Percentiles rank a stretch among this genome's conserved stretches.
Conservation (phyloP, 257 asterid species). For the Nicotiana sylvestris region DNA sequence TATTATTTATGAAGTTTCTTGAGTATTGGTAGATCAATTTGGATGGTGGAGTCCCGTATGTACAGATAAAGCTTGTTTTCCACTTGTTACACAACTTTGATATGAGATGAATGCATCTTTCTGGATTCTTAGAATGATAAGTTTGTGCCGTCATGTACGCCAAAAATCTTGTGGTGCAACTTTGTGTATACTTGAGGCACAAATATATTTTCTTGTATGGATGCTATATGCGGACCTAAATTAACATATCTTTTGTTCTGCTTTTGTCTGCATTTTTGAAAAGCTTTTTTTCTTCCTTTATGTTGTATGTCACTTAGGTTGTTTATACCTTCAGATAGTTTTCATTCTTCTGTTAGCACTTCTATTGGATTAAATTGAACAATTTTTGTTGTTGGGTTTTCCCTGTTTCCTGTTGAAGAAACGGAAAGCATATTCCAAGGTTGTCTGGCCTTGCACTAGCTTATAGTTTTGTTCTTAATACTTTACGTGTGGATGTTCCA, state of each 20-base stretch:
- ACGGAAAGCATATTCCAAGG: not conserved
- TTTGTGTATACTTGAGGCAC: not conserved
- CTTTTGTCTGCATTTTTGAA: too few species aligned
- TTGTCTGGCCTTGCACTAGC: not conserved
- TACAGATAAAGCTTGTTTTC: not conserved
- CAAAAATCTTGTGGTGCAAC: not conserved
- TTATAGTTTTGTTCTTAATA: not conserved
- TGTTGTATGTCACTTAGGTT: not conserved
- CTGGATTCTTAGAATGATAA: not conserved
- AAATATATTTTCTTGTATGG: not conserved
- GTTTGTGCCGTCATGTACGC: not conserved
- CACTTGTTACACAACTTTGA: not conserved
- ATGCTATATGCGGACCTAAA: not conserved
- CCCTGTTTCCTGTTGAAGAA: not conserved
- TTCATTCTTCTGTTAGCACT: not conserved
- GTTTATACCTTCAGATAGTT: not conserved
- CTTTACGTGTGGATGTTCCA: not conserved
- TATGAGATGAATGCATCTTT: not conserved
- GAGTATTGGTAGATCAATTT: not conserved
- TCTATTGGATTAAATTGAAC: too few species aligned
- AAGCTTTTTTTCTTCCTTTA: too few species aligned
- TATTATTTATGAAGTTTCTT: not conserved
- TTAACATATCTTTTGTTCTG: too few species aligned
- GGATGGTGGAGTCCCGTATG: conserved; percentile 1
- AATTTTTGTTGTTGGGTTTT: too few species aligned